A percentile compares a stretch with the other conserved stretches of the same genome.
These are phyloP conservation scores for Phytophthora uliginosa DNA, from an alignment of 352 stramenopile species.

Conservation along the genomic window DNA sequence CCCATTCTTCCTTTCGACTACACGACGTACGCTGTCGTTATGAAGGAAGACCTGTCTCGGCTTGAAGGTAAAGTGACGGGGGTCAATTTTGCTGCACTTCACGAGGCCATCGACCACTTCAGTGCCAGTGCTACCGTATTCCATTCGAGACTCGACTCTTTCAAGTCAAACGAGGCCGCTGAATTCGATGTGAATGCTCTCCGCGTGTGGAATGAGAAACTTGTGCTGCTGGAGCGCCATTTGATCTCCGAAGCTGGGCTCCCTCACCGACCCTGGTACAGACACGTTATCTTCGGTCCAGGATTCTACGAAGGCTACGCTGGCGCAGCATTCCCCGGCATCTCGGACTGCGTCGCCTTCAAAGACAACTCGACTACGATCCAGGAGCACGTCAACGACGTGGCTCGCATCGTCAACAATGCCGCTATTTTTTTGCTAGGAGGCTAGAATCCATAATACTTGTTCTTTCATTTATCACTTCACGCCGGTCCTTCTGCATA, in stretches of 20 bases:
- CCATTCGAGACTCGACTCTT: slow-evolving; percentile 15
- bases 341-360: slow-evolving; percentile 28
- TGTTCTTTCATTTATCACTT: neutral
- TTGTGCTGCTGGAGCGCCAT: slow-evolving; percentile 29
- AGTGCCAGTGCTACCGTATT: slow-evolving; percentile 14
- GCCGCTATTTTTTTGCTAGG: slow-evolving; percentile 39
- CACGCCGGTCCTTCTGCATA: neutral
- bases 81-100: slow-evolving; percentile 44
- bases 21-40: slow-evolving; percentile 59
- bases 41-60: slow-evolving; percentile 50
- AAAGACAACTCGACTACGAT: slow-evolving; percentile 22
- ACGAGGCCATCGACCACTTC: slow-evolving; percentile 45
- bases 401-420: slow-evolving; percentile 19
- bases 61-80: slow-evolving; percentile 32
- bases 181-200: slow-evolving; percentile 2
- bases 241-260: slow-evolving; percentile 22
- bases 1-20: slow-evolving; percentile 70
- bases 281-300: slow-evolving; percentile 33
- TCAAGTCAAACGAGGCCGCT: slow-evolving; percentile 24
- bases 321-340: slow-evolving; percentile 28
- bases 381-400: slow-evolving; percentile 36
- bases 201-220: slow-evolving; percentile 19
- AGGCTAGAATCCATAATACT: neutral
- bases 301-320: slow-evolving; percentile 35
- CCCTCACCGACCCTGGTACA: slow-evolving; percentile 33